Percentiles rank a stretch among this genome's conserved stretches.
These are phyloP conservation scores for Tricholoma sp. DNA, from an alignment of 768 basidiomycete genomes.

Conservation along the genomic window DNA sequence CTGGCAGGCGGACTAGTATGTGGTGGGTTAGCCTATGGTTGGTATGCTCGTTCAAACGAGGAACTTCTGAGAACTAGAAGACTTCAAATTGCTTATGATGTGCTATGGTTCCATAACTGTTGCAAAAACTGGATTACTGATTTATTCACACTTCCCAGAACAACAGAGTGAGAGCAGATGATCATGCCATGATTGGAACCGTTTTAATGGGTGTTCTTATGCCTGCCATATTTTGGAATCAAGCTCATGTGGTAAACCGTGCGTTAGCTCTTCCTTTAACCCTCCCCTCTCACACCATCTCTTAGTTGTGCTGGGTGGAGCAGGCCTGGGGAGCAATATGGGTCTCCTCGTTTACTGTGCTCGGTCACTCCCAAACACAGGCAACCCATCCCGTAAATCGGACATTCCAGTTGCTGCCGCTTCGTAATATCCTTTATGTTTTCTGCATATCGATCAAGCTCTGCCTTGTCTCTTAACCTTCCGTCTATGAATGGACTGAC, in stretches of 20 bases:
- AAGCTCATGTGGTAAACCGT: conserved; percentile 59
- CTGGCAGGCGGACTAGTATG: conserved; percentile 49
- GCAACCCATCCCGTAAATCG: conserved; percentile 43
- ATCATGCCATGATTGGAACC: conserved; percentile 72
- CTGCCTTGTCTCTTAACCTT: conserved; percentile 52
- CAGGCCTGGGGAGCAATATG: conserved; percentile 57
- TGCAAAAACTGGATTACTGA: conserved; percentile 2
- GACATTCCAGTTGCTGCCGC: conserved; percentile 23
- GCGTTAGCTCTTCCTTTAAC: conserved; percentile 12
- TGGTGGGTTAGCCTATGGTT: conserved; percentile 56
- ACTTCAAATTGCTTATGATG: conserved; percentile 53
- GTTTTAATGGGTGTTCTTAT: conserved; percentile 57
- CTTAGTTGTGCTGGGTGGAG: conserved; percentile 67
- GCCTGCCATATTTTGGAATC: conserved; percentile 71
- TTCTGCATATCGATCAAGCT: neutral
- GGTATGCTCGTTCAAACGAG: conserved; percentile 49
- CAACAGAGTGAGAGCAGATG: conserved; percentile 55
- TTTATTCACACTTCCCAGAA: conserved; percentile 32
- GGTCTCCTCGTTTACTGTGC: conserved; percentile 56
- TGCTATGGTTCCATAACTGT: conserved; percentile 21
- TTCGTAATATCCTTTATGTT: conserved; percentile 8
- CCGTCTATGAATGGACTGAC: conserved; percentile 66
- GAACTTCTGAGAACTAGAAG: conserved; percentile 45
- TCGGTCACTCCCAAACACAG: conserved; percentile 37
- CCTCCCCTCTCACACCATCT: neutral